These are phyloP conservation scores for Penicillium sp. DNA, from an alignment of 2,329 filamentous ascomycete genomes.

Conservation along the genomic window DNA sequence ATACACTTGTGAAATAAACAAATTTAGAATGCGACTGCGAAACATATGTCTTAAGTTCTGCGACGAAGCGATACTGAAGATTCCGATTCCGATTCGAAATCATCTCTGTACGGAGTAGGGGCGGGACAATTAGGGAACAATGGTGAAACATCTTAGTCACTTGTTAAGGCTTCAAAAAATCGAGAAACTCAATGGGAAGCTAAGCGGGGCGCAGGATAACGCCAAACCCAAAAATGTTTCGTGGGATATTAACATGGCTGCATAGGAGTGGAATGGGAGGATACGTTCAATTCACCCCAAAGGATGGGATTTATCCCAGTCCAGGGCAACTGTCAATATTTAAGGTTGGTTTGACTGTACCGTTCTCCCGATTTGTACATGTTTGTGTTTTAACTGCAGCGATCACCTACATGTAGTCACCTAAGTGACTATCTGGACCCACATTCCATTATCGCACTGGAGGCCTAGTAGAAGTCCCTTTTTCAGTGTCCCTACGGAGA, in stretches of 20 bases:
- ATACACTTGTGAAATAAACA: neutral
- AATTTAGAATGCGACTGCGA: neutral
- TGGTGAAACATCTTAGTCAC: neutral
- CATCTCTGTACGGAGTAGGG: neutral
- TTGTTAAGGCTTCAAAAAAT: neutral
- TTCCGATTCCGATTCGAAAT: neutral
- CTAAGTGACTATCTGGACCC: neutral
- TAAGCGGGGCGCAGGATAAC: neutral
- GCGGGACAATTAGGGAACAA: neutral
- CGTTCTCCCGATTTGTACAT: neutral
- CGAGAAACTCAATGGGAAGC: neutral
- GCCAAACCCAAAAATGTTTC: neutral
- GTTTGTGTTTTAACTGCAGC: neutral
- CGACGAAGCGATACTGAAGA: neutral
- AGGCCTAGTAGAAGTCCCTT: neutral
- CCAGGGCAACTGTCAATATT: neutral
- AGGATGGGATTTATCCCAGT: neutral
- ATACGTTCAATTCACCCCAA: neutral
- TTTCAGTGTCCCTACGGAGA: neutral
- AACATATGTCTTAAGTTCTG: neutral
- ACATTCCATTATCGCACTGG: neutral
- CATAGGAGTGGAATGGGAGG: neutral
- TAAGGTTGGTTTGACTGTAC: neutral
- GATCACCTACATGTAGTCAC: neutral
- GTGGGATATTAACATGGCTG: neutral